phyloP scores from a whole-genome alignment of 495 filamentous ascomycete species.

The Penicillium cataractarum region DNA sequence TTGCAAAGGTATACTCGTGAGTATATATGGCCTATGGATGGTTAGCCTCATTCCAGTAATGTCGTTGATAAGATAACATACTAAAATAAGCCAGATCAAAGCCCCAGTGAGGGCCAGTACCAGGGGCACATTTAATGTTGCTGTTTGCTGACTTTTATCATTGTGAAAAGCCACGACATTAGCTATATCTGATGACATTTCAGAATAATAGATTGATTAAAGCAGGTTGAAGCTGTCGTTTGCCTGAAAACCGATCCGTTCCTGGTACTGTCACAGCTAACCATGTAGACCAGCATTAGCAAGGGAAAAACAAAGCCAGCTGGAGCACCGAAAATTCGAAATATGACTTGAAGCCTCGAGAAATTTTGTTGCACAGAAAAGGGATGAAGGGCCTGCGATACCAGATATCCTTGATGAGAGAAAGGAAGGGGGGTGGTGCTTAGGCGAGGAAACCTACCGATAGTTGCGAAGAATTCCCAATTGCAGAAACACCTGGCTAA shows the following conservation, averaged over 20 bases:
- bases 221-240: background rate
- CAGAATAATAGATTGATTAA: too few species aligned
- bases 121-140: background rate
- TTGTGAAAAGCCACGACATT: background rate
- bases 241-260: too few species aligned
- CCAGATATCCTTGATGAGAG: too few species aligned
- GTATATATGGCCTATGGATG: slow-evolving; percentile 3
- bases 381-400: too few species aligned
- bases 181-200: background rate
- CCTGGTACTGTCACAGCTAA: background rate
- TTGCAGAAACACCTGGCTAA: background rate
- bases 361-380: too few species aligned
- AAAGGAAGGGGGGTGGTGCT: background rate
- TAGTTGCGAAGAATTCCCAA: background rate
- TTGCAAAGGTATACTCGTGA: slow-evolving; percentile 1
- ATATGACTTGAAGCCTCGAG: too few species aligned
- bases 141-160: background rate
- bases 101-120: background rate
- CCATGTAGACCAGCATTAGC: too few species aligned
- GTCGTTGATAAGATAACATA: background rate
- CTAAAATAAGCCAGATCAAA: background rate
- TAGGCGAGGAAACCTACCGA: background rate
- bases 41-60: background rate
- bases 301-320: too few species aligned
- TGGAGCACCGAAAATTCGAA: too few species aligned